These are phyloP conservation scores for Paramecium sexaurelia DNA, from an alignment of 73 alveolate genomes.

Conservation along the genomic window DNA sequence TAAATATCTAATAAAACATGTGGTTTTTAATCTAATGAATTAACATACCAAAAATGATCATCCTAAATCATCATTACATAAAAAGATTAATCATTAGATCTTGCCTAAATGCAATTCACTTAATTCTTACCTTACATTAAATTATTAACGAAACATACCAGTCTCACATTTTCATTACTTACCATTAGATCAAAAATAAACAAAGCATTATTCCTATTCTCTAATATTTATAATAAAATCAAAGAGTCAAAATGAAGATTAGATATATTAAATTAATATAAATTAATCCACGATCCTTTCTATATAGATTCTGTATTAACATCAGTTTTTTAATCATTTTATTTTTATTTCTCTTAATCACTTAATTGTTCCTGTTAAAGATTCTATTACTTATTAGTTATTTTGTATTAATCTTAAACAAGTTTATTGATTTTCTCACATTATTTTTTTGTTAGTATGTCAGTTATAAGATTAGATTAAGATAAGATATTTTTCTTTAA, in stretches of 20 bases:
- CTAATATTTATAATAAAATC: not conserved
- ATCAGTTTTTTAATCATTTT: not conserved
- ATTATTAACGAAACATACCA: not conserved
- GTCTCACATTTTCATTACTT: slow-evolving; percentile 7
- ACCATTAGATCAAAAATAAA: slow-evolving; percentile 42
- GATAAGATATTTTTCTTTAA: not conserved
- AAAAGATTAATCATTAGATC: not conserved
- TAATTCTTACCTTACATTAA: not conserved
- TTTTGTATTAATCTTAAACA: not conserved
- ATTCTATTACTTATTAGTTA: not conserved
- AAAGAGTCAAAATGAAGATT: not conserved
- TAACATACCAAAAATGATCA: slow-evolving; percentile 1
- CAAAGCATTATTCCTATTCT: not conserved
- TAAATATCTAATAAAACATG: not conserved
- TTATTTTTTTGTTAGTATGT: not conserved
- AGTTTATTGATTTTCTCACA: not conserved
- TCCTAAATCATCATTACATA: not conserved
- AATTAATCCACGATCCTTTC: not conserved
- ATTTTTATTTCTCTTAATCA: not conserved
- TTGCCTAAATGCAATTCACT: not conserved
- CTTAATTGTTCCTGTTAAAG: too few species aligned
- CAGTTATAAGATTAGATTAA: not conserved
- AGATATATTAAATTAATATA: not conserved
- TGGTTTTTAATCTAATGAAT: not conserved
- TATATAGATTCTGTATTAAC: not conserved